Base-by-base conservation (phyloP, 2,329 filamentous ascomycete species). In the Ophiostoma ulmi region DNA sequence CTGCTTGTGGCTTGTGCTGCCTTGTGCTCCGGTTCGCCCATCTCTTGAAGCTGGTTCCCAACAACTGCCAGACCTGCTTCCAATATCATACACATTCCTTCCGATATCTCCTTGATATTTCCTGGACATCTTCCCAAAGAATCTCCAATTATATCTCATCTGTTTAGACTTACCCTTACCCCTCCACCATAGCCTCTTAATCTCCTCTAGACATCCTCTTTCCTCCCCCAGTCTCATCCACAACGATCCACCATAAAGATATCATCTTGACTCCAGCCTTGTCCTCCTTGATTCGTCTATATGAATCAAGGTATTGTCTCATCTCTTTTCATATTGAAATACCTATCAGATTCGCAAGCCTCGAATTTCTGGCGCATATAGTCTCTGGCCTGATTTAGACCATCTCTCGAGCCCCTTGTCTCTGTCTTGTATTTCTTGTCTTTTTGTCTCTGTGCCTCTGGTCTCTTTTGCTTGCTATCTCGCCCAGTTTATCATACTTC, bases 1-100 rank as follows among this genome's bases (percentile, higher is more conserved):
- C 70, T 66, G 41, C 61, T 36, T 67, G 67, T 71, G 61, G 41
- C 61, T 36, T 67, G 67, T 71, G 61, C 67, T 36, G 36, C 70
- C 22, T 48, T 66, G 70, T 69, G 58, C 61, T 69, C n/a, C 66
- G 35, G 13, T 68, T 13, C 17, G 26, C 1, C 7, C 20, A 6
- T 41, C 55, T 26, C 36, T 63, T 36, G 13, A 36, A 39, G 36
- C n/a, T 39, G 5, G 38, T 7, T 41, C n/a, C 39, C 39, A 17
- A 48, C 39, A 39, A 22, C 65, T 41, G 26, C 58, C 58, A 63
- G 58, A 63, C 14, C 26, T 63, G 26, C 14, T 63, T 35, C 26
- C 5, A 31, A 1, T 11, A 55, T 55, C 52, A n/a, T n/a, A 55
- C 8, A 55, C 20, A 26, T 0, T 26, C 31, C 31, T 55, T 22